phyloP scores from a whole-genome alignment of 208 protist species.

The Wallacemonas sp. region DNA sequence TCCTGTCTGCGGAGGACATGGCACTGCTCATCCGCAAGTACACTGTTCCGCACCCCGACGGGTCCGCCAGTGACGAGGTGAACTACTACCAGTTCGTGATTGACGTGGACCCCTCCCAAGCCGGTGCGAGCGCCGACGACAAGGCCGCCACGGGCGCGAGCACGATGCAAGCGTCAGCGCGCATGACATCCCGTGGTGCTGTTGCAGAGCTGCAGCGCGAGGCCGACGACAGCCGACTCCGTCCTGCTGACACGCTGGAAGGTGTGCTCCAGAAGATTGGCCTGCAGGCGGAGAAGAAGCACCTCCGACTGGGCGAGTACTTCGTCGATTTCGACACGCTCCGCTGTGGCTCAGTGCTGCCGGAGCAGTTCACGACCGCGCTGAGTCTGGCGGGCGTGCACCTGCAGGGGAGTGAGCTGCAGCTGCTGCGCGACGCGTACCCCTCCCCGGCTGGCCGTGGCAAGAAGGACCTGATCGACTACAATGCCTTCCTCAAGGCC shows the following conservation, averaged over 20 bases:
- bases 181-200: not conserved
- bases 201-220: slow-evolving; percentile 15
- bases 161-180: slow-evolving; percentile 6
- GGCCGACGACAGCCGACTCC: slow-evolving; percentile 20
- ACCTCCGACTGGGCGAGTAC: slow-evolving; percentile 68
- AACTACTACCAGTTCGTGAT: slow-evolving; percentile 90
- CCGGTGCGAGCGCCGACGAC: not conserved
- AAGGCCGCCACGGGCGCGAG: not conserved
- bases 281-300: slow-evolving; percentile 46
- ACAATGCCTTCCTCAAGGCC: slow-evolving; percentile 34
- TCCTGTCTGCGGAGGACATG: slow-evolving; percentile 69
- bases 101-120: slow-evolving; percentile 75
- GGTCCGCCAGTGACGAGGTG: slow-evolving; percentile 67
- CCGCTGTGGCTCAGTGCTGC: slow-evolving; percentile 55
- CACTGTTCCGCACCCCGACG: slow-evolving; percentile 61
- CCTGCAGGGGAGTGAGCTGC: slow-evolving; percentile 42
- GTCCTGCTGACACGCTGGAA: slow-evolving; percentile 30
- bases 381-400: slow-evolving; percentile 69
- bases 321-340: slow-evolving; percentile 87
- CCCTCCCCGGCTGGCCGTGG: slow-evolving; percentile 18
- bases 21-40: slow-evolving; percentile 82
- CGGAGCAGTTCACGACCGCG: slow-evolving; percentile 58
- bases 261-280: slow-evolving; percentile 55
- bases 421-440: slow-evolving; percentile 51
- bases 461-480: slow-evolving; percentile 40